These are phyloP conservation scores for Trichothecium sympodiale DNA, from an alignment of 2,329 filamentous ascomycete species.

Conservation along the genomic window DNA sequence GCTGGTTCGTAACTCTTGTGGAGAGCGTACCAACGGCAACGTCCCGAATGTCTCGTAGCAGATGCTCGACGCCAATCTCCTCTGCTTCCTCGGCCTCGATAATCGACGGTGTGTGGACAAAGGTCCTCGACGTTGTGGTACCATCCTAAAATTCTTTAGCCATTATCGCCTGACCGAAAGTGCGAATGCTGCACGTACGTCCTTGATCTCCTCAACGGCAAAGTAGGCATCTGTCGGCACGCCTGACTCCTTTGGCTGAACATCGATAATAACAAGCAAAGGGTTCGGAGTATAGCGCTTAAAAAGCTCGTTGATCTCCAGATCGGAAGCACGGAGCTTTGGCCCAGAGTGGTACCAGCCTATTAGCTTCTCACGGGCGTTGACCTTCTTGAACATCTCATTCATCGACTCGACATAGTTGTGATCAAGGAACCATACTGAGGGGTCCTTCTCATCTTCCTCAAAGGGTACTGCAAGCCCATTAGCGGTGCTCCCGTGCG, in stretches of 20 bases:
- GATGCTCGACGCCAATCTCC: constrained; percentile 96
- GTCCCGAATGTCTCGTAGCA: constrained; percentile 94
- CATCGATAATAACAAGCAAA: constrained; percentile 92
- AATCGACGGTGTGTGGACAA: constrained; percentile 94
- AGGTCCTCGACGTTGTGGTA: constrained; percentile 92
- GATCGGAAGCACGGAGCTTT: constrained; percentile 89
- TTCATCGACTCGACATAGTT: constrained; percentile 99
- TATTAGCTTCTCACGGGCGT: constrained; percentile 96
- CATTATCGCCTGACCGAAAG: background rate
- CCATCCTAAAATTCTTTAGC: constrained; percentile 56
- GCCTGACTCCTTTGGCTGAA: constrained; percentile 94
- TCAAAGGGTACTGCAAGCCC: constrained; percentile 74
- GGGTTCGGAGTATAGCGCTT: constrained; percentile 98
- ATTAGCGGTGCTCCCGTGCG: constrained; percentile 4
- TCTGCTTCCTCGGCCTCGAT: constrained; percentile 99
- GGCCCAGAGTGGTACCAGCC: constrained; percentile 99
- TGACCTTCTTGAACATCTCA: constrained; percentile 99
- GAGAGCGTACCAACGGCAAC: constrained; percentile 95
- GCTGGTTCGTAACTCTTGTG: constrained; percentile 92
- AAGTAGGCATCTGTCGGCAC: constrained; percentile 99
- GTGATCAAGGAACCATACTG: constrained; percentile 98
- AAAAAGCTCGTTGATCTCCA: constrained; percentile 99
- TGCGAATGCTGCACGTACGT: constrained; percentile 47
- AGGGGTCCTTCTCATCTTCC: constrained; percentile 96
- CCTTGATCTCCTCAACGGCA: constrained; percentile 98